A percentile compares a stretch with the other conserved stretches of the same genome.
These are phyloP conservation scores for Pythium rishiriense DNA, from an alignment of 352 stramenopile species.

Conservation along the genomic window DNA sequence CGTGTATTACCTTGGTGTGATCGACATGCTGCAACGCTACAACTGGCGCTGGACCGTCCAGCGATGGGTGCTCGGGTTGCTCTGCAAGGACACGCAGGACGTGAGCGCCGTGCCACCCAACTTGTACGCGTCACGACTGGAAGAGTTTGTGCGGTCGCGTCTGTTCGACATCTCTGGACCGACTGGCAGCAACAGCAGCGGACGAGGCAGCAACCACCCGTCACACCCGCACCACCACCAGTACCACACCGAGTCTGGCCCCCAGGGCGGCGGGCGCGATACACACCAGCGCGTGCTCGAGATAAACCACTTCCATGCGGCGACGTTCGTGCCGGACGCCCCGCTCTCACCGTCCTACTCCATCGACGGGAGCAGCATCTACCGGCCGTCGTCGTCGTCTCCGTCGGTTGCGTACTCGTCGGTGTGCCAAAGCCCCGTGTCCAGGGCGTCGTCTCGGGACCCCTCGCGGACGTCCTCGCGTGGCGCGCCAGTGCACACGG, in stretches of 20 bases:
- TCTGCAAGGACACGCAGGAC: constrained; percentile 84
- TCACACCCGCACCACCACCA: constrained; percentile 7
- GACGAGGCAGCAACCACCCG: constrained; percentile 20
- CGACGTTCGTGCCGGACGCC: constrained; percentile 42
- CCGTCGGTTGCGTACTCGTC: constrained; percentile 66
- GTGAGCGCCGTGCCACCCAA: constrained; percentile 75
- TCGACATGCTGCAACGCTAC: constrained; percentile 86
- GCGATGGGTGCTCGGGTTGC: constrained; percentile 69
- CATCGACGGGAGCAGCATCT: constrained; percentile 37
- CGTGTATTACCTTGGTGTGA: constrained; percentile 75
- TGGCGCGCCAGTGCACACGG: not conserved
- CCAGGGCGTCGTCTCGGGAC: constrained; percentile 21
- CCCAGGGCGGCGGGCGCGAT: not conserved
- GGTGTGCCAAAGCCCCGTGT: constrained; percentile 56
- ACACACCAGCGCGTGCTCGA: constrained; percentile 16
- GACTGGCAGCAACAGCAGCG: constrained; percentile 6
- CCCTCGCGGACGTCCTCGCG: constrained; percentile 4
- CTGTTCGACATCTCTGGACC: constrained; percentile 61
- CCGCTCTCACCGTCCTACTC: constrained; percentile 50
- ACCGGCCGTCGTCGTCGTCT: constrained; percentile 41
- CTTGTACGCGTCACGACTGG: constrained; percentile 69
- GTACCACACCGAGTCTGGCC: constrained; percentile 1
- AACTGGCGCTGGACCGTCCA: constrained; percentile 87
- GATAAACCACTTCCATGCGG: constrained; percentile 28
- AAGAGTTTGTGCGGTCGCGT: constrained; percentile 69